Conservation (phyloP, 1,284 basidiomycete genomes). For the Sphaerobolus stellatus region DNA sequence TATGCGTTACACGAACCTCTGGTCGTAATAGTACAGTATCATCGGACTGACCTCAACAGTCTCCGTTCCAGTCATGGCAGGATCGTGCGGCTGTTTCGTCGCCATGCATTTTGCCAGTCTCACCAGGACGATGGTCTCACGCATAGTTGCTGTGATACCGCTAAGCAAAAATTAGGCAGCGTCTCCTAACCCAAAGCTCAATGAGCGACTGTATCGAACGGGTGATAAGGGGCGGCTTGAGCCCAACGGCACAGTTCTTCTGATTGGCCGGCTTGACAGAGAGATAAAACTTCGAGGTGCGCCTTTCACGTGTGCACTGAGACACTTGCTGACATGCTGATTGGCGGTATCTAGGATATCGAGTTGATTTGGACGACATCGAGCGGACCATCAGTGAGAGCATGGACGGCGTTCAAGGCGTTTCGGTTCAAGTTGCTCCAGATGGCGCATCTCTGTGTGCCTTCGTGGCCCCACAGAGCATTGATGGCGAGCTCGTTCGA, state of each 20-base stretch:
- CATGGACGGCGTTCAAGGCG: not conserved
- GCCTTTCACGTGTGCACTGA: not conserved
- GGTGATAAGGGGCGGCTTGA: not conserved
- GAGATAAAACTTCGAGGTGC: not conserved
- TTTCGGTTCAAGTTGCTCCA: not conserved
- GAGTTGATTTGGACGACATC: not conserved
- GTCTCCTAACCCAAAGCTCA: not conserved
- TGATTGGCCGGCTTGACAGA: not conserved
- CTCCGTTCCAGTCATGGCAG: no score
- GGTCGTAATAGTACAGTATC: no score
- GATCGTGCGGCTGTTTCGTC: no score
- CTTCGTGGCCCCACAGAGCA: not conserved
- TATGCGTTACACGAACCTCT: no score
- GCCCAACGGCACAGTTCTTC: not conserved
- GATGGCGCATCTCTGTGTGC: not conserved
- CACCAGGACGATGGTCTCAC: no score
- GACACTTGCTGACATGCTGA: not conserved
- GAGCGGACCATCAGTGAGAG: not conserved
- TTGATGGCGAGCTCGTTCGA: not conserved
- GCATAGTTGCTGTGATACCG: no score
- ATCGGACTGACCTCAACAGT: no score
- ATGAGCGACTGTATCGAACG: not conserved
- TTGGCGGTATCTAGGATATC: not conserved
- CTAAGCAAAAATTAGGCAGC: no score
- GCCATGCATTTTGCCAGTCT: no score